These are phyloP conservation scores for Penicillium aurantiogriseum DNA, from an alignment of 2,329 filamentous ascomycete genomes.

Conservation along the genomic window DNA sequence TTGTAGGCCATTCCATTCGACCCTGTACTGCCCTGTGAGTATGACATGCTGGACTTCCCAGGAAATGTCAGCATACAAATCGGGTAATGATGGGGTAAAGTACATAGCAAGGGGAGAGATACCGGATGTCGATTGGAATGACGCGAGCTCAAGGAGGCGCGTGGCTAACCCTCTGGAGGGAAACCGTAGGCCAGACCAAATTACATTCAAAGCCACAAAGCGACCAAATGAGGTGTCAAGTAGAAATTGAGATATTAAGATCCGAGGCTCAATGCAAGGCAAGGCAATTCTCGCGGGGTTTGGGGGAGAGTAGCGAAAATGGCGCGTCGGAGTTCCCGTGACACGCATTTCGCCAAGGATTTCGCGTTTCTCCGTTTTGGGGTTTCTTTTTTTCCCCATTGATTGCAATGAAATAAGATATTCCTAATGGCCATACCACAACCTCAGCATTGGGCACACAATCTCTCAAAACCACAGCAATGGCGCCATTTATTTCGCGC, in stretches of 20 bases:
- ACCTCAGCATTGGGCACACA: constrained; percentile 24
- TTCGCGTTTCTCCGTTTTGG: constrained; percentile 27
- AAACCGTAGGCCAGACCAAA: constrained; percentile 18
- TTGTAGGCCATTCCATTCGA: constrained; percentile 41
- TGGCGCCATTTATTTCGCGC: constrained; percentile 54
- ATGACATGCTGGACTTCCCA: constrained; percentile 32
- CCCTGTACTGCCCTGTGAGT: constrained; percentile 40
- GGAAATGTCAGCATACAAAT: constrained; percentile 9
- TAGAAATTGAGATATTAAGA: constrained; percentile 4
- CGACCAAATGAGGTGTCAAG: constrained; percentile 6
- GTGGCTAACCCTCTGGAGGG: constrained; percentile 30
- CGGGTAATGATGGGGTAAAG: constrained; percentile 15
- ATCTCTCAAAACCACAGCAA: constrained; percentile 13
- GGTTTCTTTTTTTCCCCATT: neutral
- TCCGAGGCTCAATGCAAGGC: constrained; percentile 21
- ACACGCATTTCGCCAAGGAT: constrained; percentile 24
- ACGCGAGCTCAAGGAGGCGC: constrained; percentile 34
- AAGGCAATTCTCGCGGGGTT: constrained; percentile 24
- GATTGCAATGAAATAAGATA: neutral
- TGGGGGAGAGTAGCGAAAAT: constrained; percentile 15
- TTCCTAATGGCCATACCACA: constrained; percentile 3
- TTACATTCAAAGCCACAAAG: constrained; percentile 17
- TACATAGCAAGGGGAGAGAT: constrained; percentile 19
- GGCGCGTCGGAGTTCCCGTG: constrained; percentile 27
- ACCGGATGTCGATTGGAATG: constrained; percentile 28